These are phyloP conservation scores for Fusarium piperis DNA, from an alignment of 2,329 filamentous ascomycete genomes.

Conservation along the genomic window DNA sequence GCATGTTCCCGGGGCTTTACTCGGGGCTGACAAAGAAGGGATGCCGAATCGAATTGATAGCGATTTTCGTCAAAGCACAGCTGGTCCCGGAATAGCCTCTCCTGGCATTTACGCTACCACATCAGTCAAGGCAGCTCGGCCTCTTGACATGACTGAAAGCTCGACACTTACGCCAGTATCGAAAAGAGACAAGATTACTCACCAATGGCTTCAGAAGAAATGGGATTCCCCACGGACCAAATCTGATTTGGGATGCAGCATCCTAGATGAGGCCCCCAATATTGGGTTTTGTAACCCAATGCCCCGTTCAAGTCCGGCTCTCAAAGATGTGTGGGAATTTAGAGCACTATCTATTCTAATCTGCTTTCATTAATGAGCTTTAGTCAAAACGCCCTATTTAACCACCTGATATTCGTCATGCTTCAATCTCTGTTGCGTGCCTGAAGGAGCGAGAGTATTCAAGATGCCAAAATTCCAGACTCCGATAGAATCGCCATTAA, in stretches of 20 bases:
- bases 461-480: background rate
- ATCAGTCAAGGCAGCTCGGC: background rate
- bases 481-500: background rate
- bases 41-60: background rate
- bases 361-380: background rate
- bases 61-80: background rate
- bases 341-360: background rate
- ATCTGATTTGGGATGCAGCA: background rate
- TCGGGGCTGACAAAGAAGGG: background rate
- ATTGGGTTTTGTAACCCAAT: background rate
- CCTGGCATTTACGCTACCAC: background rate
- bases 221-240: background rate
- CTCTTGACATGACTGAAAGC: slow-evolving; percentile 12
- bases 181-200: background rate
- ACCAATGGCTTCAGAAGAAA: background rate
- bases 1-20: background rate
- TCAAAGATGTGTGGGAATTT: background rate
- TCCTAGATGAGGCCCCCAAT: background rate
- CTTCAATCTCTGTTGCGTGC: background rate
- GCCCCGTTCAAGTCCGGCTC: background rate
- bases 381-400: background rate
- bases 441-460: background rate
- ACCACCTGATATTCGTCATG: background rate
- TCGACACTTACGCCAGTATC: slow-evolving; percentile 4
- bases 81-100: background rate